phyloP scores from a whole-genome alignment of 31 red algal genomes.

The Odonthalia washingtoniensis region DNA sequence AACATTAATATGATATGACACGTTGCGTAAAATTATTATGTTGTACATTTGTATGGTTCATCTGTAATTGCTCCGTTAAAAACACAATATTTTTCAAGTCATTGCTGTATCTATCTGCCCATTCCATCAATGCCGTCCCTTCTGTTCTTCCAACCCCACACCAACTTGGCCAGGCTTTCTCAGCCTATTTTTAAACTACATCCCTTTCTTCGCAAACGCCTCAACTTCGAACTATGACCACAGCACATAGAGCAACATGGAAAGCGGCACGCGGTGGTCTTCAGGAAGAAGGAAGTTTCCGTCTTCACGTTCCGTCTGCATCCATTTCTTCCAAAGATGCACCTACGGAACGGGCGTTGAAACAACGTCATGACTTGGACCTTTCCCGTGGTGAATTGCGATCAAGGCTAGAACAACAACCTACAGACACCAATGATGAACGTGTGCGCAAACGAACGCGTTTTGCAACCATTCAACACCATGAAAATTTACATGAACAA shows the following conservation, averaged over 20 bases:
- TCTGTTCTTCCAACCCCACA: too few relatives aligned
- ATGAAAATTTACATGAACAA: neutral
- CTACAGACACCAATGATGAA: neutral
- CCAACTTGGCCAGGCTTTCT: too few relatives aligned
- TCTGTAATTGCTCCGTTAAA: too few relatives aligned
- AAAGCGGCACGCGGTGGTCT: constrained; percentile 83
- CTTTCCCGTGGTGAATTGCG: constrained; percentile 58
- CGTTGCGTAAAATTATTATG: too few relatives aligned
- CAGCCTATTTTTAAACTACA: too few relatives aligned
- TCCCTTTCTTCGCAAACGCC: too few relatives aligned
- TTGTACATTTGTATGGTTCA: too few relatives aligned
- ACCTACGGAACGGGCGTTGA: constrained; percentile 68
- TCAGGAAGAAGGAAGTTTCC: constrained; percentile 72
- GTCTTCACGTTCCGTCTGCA: constrained; percentile 75
- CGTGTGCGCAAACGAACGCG: constrained; percentile 4
- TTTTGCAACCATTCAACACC: neutral
- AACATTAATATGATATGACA: too few relatives aligned
- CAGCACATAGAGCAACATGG: constrained; percentile 89
- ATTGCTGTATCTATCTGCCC: too few relatives aligned
- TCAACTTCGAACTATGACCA: too few relatives aligned
- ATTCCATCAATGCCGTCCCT: too few relatives aligned
- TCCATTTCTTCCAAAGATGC: constrained; percentile 76
- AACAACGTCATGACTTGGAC: constrained; percentile 47
- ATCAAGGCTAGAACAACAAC: constrained; percentile 9
- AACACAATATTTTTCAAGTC: too few relatives aligned